Base-by-base conservation (phyloP, 305 asterid species). In the Stenogyne calaminthoides region DNA sequence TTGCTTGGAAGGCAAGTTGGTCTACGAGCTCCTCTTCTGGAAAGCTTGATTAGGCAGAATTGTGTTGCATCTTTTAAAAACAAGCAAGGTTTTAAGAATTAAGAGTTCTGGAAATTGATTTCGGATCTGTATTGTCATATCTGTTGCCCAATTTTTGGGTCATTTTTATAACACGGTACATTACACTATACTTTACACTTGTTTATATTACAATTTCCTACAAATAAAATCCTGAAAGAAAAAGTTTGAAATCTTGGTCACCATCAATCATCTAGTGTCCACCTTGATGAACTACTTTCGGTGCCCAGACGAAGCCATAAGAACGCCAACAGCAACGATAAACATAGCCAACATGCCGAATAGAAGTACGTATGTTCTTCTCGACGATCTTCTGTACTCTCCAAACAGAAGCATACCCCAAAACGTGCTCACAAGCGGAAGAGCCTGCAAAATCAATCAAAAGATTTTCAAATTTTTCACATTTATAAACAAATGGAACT, bases 1-100 rank as follows among this genome's bases (percentile, higher is more conserved):
- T 95, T 61, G 86, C 85, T 62, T 95, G 99, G 99, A 92, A 89
- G 85, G 99, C 99, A 29, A 85, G 78, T 63, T 92, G 99, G 99
- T 66, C 77, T 57, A 59, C 59, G 56, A 73, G 62, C 64, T 76
- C 92, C 60, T 81, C 87, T 1, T 86, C 72, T 40, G 78, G 72
- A 37, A 92, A 92, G 77, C 51, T 78, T 19, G 98, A 95, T 64
- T 95, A 79, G 80, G 61, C 4, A 4, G 2, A 29, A 29, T 29
- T 29, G 4, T 29, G 2, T 29, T 29, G 40, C 40, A 36, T 7
- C 40, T 36, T 36, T 36, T 3, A 10, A 42, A 42, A 3, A 3
- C 15, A 2, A 42, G 15, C 49, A 11, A 42, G 49, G 49, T 12
- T 42, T 42, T 42, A 46, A 46, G 18, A 3, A 46, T 46, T 0